Evolutionary conservation across 208 protist species (phyloP), one percentile per base, ranked within the genome.

Genomic region (Trypanosoma congolense): DNA sequence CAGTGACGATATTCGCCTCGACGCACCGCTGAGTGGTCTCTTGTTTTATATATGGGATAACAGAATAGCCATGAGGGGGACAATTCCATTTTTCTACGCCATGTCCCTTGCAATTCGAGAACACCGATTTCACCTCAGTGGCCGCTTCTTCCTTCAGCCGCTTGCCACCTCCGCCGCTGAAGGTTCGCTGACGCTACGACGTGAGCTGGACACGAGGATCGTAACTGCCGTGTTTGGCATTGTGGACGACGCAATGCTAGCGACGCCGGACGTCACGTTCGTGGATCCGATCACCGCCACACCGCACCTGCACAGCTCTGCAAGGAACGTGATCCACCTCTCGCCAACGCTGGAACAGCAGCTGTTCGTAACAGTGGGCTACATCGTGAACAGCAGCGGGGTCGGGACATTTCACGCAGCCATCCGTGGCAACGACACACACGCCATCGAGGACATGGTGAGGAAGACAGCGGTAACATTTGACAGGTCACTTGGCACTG

Each of bases 271-370:
- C 19, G 24, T 45, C 30, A 22, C 21, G 0, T 59, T 59, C 26
- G 28, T 59, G 21, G 33, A 42, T n/a, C 53, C 53, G 4, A 14
- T 59, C 1, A 33, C 14, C 4, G 2, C 25, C 6, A 24, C 9
- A 4, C 4, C 35, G 10, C 33, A 2, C 2, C 5, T 59, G 26
- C n/a, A 48, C 25, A 3, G 24, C 2, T 4, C 0, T 24, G 10
- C 18, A 8, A 16, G 25, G 10, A 29, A 48, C 28, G 42, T 46
- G 42, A 46, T 46, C n/a, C 42, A 46, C 6, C 42, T 46, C 0
- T 46, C 42, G 0, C 42, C 53, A 19, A 59, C 53, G 25, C 22
- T 59, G 2, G 24, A 59, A 12, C 53, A 59, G 41, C 21, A 59
- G 41, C 36, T 48, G 18, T 59, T 59, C 24, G 24, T 45, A 6